These are phyloP conservation scores for Brassica hybrid DNA, from an alignment of 441 rosid genomes.

Conservation along the genomic window DNA sequence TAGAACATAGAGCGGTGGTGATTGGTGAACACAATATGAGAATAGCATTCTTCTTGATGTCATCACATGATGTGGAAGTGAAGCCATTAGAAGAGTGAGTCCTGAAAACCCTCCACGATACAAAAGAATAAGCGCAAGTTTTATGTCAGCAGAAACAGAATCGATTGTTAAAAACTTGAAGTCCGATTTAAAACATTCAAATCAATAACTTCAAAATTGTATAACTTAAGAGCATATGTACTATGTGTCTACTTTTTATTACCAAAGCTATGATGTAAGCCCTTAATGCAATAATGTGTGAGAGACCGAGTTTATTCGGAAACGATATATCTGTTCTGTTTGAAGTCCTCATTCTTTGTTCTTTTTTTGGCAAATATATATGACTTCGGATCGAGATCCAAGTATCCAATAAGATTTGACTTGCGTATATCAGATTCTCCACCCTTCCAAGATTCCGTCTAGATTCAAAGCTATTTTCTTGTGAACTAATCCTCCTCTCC, in stretches of 20 bases:
- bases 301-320: neutral
- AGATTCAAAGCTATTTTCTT: neutral
- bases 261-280: neutral
- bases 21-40: no score
- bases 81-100: constrained; percentile 73
- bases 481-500: no score
- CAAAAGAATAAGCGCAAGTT: no score
- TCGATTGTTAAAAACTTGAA: no score
- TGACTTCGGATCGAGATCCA: neutral
- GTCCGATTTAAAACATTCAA: no score
- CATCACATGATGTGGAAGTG: constrained; percentile 60
- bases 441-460: neutral
- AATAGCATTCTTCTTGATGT: constrained; percentile 42
- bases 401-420: neutral
- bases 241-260: neutral
- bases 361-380: neutral
- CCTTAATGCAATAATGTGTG: neutral
- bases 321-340: neutral
- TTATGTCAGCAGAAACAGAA: constrained; percentile 17
- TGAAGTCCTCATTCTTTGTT: neutral
- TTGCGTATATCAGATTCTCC: neutral
- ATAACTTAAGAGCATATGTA: neutral
- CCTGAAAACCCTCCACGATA: constrained; percentile 46
- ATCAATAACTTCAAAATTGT: no score
- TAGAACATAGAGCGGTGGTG: no score